A percentile compares a stretch with the other conserved stretches of the same genome.
Conservation (phyloP, 2,329 filamentous ascomycete species). For the Microcyclosporella mali region DNA sequence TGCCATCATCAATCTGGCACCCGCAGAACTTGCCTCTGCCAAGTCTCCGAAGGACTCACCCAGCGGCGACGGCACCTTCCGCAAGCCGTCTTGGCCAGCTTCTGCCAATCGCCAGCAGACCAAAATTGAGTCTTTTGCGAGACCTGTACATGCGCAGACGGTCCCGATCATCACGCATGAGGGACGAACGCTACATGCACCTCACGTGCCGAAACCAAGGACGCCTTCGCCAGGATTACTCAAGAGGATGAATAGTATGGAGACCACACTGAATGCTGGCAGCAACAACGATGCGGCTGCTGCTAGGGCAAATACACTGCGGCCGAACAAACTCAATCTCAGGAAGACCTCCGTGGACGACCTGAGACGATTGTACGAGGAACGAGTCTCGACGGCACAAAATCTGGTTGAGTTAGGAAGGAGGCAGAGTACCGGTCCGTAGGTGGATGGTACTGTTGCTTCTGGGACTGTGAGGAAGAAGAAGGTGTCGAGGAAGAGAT, state of each 20-base stretch:
- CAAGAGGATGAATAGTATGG: conserved; percentile 43
- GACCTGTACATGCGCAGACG: conserved; percentile 18
- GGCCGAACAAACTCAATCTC: conserved; percentile 35
- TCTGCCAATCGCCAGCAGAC: conserved; percentile 21
- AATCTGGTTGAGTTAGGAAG: conserved; percentile 15
- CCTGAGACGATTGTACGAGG: conserved; percentile 44
- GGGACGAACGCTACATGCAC: conserved; percentile 2
- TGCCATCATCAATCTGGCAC: conserved; percentile 5
- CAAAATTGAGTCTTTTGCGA: conserved; percentile 19
- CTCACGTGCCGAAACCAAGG: conserved; percentile 22
- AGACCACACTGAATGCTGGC: conserved; percentile 23
- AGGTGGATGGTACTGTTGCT: not conserved
- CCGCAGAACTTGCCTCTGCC: conserved; percentile 1
- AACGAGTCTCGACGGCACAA: conserved; percentile 37
- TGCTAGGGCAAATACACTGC: conserved; percentile 3
- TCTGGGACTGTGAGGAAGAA: not conserved
- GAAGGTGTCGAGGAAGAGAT: not conserved
- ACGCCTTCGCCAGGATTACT: conserved; percentile 39
- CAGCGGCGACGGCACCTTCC: conserved; percentile 21
- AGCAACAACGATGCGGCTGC: conserved; percentile 2
- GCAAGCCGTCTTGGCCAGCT: conserved; percentile 30
- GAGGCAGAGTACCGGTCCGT: conserved; percentile 11
- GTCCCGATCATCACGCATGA: conserved; percentile 12
- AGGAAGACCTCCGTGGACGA: conserved; percentile 45
- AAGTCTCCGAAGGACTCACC: conserved; percentile 1